Evolutionary conservation across 2,329 filamentous ascomycete species (phyloP), one percentile per base, ranked within the genome.

Genomic region (Exserohilum rostratum): DNA sequence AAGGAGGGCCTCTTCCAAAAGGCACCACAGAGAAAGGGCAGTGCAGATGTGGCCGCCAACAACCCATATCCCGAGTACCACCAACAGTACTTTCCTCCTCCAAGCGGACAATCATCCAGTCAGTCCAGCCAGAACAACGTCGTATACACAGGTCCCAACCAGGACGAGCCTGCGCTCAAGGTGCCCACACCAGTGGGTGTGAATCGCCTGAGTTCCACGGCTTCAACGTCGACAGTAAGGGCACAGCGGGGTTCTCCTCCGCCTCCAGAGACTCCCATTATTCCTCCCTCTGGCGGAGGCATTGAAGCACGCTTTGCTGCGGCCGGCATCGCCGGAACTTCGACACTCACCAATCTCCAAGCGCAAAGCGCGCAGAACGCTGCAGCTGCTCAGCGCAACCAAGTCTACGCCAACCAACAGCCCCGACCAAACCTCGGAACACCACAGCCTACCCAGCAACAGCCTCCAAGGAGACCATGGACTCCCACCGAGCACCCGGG

Each of bases 251-350:
- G 95, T 38, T 98, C 93, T 25, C 95, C 95, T 5, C 93, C 95
- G 4, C 95, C 95, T 1, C 95, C 95, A 7, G 93, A 98, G 74
- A 98, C 95, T 0, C 91, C 95, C 29, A 84, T 89, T 27, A 90
- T 89, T 35, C 90, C 89, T 48, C 81, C 87, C n/a, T 86, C 88
- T 2, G 86, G 87, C 49, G 91, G 90, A 35, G 91, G 90, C 51
- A 96, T 97, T 65, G 93, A 96, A 73, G 90, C 91, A 46, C 86
- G 92, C 50, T 97, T 96, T 81, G 93, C 93, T 2, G 91, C 92
- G 3, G 90, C 92, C 25, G 93, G 93, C 31, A 96, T 96, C 60
- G 90, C 92, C 2, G 93, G 92, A 2, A 89, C 90, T 0, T 89
- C 88, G 2, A 96, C 92, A 2, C 79, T 96, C 46, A 93, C 85